Evolutionary conservation across 495 filamentous ascomycete species (phyloP).

Genomic region (Xylaria intraflava): DNA sequence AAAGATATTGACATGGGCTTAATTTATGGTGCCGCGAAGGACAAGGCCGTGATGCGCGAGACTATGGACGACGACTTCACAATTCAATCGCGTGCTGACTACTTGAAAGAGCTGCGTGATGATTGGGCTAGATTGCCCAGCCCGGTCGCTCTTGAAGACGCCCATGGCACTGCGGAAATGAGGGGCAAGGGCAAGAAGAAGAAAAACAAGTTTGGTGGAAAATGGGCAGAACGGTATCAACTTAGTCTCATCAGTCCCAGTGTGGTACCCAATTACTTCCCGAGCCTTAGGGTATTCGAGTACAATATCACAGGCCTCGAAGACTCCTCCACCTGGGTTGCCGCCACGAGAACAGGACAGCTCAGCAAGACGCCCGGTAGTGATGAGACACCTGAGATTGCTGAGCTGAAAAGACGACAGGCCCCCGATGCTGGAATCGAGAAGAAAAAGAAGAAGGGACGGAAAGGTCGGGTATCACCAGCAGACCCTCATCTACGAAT

Average conservation of each 20-base stretch:
- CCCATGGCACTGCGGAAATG: conserved; percentile 25
- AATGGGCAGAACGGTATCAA: conserved; percentile 78
- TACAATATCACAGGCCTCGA: conserved; percentile 88
- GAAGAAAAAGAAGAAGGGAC: conserved; percentile 47
- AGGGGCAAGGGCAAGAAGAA: conserved; percentile 42
- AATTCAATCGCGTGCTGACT: conserved; percentile 60
- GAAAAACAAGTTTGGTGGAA: conserved; percentile 59
- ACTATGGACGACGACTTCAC: conserved; percentile 51
- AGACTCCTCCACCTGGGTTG: conserved; percentile 39
- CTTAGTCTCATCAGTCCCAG: conserved; percentile 74
- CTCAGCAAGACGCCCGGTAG: background rate
- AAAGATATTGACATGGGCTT: conserved; percentile 58
- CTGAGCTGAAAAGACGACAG: conserved; percentile 18
- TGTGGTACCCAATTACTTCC: conserved; percentile 89
- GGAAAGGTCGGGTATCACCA: conserved; percentile 46
- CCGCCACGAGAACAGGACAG: conserved; percentile 14
- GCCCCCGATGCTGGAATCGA: conserved; percentile 15
- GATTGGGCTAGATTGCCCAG: conserved; percentile 70
- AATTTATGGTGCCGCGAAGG: conserved; percentile 32
- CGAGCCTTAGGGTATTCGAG: conserved; percentile 76
- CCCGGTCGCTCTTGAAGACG: conserved; percentile 35
- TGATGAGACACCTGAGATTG: conserved; percentile 5
- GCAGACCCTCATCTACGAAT: conserved; percentile 57
- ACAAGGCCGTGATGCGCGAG: conserved; percentile 23
- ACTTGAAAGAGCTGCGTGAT: conserved; percentile 70